phyloP scores from a whole-genome alignment of 768 basidiomycete species.

The Calocybe indica region DNA sequence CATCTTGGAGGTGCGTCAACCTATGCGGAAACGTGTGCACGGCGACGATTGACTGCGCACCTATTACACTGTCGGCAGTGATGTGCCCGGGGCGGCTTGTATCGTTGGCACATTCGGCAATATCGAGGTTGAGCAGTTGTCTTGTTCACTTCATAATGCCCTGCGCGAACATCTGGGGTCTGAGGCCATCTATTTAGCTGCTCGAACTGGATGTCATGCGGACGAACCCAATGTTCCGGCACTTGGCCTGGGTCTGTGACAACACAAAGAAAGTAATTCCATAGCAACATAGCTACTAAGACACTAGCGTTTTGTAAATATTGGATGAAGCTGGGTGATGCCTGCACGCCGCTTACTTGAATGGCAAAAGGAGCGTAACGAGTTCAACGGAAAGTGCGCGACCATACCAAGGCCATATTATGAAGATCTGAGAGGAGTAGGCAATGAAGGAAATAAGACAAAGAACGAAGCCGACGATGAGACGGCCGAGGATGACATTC shows the following conservation, averaged over 20 bases:
- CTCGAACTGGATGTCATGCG: neutral
- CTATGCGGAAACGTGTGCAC: neutral
- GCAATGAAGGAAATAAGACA: constrained; percentile 81
- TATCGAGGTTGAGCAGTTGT: constrained; percentile 77
- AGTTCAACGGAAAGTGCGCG: constrained; percentile 67
- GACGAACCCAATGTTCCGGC: constrained; percentile 70
- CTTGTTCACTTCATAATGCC: constrained; percentile 88
- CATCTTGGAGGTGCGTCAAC: constrained; percentile 40
- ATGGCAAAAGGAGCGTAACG: constrained; percentile 71
- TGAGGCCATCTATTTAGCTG: constrained; percentile 18
- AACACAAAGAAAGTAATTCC: constrained; percentile 87
- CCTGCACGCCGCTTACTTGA: constrained; percentile 62
- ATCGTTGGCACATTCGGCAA: constrained; percentile 80
- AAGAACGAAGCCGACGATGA: constrained; percentile 66
- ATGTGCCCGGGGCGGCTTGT: constrained; percentile 87
- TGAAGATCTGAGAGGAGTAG: constrained; percentile 83
- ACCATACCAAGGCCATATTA: constrained; percentile 93
- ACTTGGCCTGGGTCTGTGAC: constrained; percentile 81
- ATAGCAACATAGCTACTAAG: constrained; percentile 71
- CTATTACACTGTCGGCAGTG: constrained; percentile 87
- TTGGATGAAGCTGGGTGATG: neutral
- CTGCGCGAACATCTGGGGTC: constrained; percentile 68
- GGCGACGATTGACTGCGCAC: constrained; percentile 31
- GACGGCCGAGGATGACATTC: constrained; percentile 33
- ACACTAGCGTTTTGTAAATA: constrained; percentile 37